Evolutionary conservation across 257 asterid genomes (phyloP).

Genomic region (Rauvolfia tetraphylla): DNA sequence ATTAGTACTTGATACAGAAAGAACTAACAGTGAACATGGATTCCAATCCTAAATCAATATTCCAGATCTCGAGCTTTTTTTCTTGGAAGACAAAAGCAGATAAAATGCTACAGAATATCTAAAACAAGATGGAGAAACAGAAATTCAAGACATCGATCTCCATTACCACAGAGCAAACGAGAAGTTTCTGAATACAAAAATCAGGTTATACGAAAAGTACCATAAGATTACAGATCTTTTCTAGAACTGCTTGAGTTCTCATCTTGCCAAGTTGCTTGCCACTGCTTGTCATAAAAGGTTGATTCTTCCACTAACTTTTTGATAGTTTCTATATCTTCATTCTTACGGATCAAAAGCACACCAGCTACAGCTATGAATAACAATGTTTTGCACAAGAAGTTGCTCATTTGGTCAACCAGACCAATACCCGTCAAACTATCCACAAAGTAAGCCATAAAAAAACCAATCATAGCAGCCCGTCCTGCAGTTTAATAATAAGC

Average conservation of each 20-base stretch:
- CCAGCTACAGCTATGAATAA: slow-evolving; percentile 74
- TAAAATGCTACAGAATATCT: background rate
- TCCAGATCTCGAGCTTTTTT: background rate
- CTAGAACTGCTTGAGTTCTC: slow-evolving; percentile 40
- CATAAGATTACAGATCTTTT: slow-evolving; percentile 23
- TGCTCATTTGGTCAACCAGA: slow-evolving; percentile 91
- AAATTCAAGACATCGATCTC: slow-evolving; percentile 2
- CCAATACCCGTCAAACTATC: slow-evolving; percentile 92
- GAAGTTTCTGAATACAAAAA: slow-evolving; percentile 1
- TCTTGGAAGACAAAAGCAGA: background rate
- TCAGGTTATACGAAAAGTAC: background rate
- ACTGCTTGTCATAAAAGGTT: slow-evolving; percentile 82
- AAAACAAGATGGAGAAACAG: slow-evolving; percentile 11
- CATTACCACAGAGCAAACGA: slow-evolving; percentile 3
- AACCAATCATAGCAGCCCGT: slow-evolving; percentile 97
- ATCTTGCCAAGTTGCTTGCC: slow-evolving; percentile 98
- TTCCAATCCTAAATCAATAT: background rate
- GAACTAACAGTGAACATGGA: background rate
- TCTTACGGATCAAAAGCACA: slow-evolving; percentile 80
- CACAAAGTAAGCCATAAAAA: slow-evolving; percentile 95
- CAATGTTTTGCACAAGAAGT: slow-evolving; percentile 86
- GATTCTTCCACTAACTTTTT: slow-evolving; percentile 80
- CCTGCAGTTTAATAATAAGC: slow-evolving; percentile 45
- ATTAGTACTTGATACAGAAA: too few relatives aligned
- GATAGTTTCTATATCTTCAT: slow-evolving; percentile 70